Evolutionary conservation across 2,329 filamentous ascomycete genomes (phyloP).

Genomic region (Claviceps maximensis): DNA sequence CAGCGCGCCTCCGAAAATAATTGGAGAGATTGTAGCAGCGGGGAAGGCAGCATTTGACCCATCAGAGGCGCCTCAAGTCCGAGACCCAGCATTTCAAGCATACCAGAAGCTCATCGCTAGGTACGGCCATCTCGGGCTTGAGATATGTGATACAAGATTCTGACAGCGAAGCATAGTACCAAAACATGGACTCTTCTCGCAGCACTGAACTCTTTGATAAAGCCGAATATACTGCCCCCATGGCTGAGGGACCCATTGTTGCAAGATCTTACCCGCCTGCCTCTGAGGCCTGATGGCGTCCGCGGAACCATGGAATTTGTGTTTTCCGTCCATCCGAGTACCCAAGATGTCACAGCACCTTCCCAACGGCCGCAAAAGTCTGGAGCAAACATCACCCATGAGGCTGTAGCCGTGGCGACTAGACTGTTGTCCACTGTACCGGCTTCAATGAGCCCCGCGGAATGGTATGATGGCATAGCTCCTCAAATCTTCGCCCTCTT

Average conservation of each 20-base stretch:
- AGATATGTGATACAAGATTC: not conserved
- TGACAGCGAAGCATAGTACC: constrained; percentile 14
- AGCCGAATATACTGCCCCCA: constrained; percentile 42
- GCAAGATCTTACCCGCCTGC: constrained; percentile 44
- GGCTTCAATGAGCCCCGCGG: constrained; percentile 34
- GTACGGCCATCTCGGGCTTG: constrained; percentile 20
- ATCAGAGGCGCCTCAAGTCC: constrained; percentile 18
- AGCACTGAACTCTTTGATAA: constrained; percentile 48
- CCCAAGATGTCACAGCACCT: constrained; percentile 26
- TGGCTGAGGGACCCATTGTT: constrained; percentile 49
- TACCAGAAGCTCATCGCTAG: constrained; percentile 36
- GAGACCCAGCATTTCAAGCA: constrained; percentile 22
- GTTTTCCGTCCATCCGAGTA: constrained; percentile 52
- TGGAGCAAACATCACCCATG: constrained; percentile 52
- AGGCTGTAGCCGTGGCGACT: constrained; percentile 51
- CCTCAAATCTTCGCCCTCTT: constrained; percentile 49
- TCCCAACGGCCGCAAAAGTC: constrained; percentile 34
- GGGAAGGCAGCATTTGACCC: constrained; percentile 39
- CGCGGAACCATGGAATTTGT: constrained; percentile 58
- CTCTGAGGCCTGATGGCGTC: constrained; percentile 49
- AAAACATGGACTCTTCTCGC: constrained; percentile 42
- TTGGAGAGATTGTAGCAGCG: constrained; percentile 23
- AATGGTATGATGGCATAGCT: constrained; percentile 48
- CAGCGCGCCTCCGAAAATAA: constrained; percentile 16
- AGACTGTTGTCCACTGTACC: constrained; percentile 49